Conservation (phyloP, 106 monocot species). For the Dioscorea zingiberensis region DNA sequence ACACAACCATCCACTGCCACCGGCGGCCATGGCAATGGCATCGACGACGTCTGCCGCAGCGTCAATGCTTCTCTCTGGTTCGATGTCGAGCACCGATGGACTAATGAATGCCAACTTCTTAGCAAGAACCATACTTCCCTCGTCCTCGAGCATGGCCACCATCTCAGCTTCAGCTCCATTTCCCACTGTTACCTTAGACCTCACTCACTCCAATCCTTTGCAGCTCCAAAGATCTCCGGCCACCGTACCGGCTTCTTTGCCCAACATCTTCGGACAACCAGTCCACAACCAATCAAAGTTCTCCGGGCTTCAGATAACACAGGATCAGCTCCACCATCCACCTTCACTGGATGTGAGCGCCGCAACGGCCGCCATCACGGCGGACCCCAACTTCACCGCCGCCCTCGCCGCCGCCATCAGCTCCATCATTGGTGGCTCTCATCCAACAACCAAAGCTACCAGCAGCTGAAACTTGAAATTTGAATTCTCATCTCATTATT, state of each 20-base stretch:
- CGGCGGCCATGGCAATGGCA: conserved; percentile 77
- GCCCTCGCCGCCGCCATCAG: conserved; percentile 61
- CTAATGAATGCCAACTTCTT: conserved; percentile 48
- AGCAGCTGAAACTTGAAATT: too few relatives aligned
- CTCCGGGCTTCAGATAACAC: conserved; percentile 61
- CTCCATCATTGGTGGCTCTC: conserved; percentile 42
- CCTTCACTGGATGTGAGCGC: conserved; percentile 38
- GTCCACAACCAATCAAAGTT: conserved; percentile 64
- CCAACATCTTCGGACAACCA: conserved; percentile 37
- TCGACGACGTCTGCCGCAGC: conserved; percentile 64
- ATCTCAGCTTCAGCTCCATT: conserved; percentile 91
- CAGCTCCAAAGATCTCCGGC: conserved; percentile 26
- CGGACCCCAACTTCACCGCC: conserved; percentile 69
- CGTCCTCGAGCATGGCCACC: conserved; percentile 78
- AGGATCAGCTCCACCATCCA: neutral
- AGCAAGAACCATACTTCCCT: conserved; percentile 46
- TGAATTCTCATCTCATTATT: too few relatives aligned
- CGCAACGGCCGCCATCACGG: conserved; percentile 47
- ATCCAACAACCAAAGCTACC: too few relatives aligned
- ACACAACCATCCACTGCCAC: conserved; percentile 82
- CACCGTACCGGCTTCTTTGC: neutral
- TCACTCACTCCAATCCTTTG: conserved; percentile 36
- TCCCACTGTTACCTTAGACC: conserved; percentile 86
- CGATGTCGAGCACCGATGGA: conserved; percentile 51
- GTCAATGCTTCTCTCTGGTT: conserved; percentile 64